A percentile compares a stretch with the other conserved stretches of the same genome.
phyloP scores from a whole-genome alignment of 305 asterid genomes.

The Fraxinus floribunda region DNA sequence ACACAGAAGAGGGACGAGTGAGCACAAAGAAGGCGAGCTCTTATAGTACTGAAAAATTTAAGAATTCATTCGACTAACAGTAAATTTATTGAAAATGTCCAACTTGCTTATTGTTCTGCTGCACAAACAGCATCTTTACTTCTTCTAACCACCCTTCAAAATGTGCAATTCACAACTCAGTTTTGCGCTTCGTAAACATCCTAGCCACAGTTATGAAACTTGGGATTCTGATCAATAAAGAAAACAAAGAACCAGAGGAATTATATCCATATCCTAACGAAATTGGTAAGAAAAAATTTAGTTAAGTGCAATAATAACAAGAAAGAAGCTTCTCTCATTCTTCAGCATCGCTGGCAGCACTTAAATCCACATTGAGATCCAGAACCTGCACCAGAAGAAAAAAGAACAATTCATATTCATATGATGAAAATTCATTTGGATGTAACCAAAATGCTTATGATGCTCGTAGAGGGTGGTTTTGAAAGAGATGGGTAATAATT shows the following conservation, averaged over 20 bases:
- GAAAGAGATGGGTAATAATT: neutral
- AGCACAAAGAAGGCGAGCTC: neutral
- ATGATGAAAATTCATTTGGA: neutral
- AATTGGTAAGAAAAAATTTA: neutral
- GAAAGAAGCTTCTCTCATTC: constrained; percentile 11
- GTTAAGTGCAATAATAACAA: neutral
- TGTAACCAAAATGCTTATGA: neutral
- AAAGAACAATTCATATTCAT: neutral
- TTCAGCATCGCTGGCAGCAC: constrained; percentile 25
- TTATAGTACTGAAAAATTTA: neutral
- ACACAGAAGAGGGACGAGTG: neutral
- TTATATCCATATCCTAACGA: neutral
- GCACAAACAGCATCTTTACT: neutral
- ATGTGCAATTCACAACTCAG: neutral
- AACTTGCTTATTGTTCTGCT: neutral
- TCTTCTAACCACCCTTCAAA: neutral
- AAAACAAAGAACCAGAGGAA: neutral
- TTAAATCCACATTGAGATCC: constrained; percentile 22
- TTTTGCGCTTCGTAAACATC: neutral
- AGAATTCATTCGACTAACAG: neutral
- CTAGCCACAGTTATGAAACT: neutral
- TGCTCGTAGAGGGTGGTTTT: neutral
- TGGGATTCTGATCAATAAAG: neutral
- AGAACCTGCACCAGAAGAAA: constrained; percentile 14
- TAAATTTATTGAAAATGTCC: neutral